Evolutionary conservation across 2,329 filamentous ascomycete species (phyloP), one percentile per base, ranked within the genome.

Genomic region (Aspergillus piperis): DNA sequence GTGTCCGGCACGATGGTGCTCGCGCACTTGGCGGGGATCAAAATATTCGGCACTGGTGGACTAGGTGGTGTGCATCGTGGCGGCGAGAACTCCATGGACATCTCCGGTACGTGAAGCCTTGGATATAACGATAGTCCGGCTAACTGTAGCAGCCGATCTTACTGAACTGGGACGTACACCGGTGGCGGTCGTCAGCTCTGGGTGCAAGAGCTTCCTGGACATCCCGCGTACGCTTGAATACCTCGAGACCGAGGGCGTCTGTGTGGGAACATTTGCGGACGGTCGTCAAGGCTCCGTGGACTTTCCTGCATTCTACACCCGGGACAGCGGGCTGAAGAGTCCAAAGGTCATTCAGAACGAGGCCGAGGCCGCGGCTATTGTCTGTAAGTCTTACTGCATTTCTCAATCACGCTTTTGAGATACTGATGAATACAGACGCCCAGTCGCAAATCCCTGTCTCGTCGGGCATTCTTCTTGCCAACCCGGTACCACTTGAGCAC

Each of bases 181-280:
- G 10, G 89, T 99, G 55, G 89, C 93, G 25, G 93, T 99, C 2
- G 82, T 99, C 55, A 90, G 89, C 75, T 92, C 90, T 65, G 95
- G 95, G 13, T 96, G 92, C 79, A 99, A 99, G 79, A 95, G 94
- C 63, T 98, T 99, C 75, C 82, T 99, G 39, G 95, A 99, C 72
- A 92, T 97, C 61, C 88, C 90, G 2, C 84, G 91, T 55, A 99
- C 95, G 0, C 82, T 99, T 5, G 95, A 99, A 79, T 88, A 87
- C 68, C 80, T 90, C 3, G 87, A 90, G 70, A 90, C 87, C 0
- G 84, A 89, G 63, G 82, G 82, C 83, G 92, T 92, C 21, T 84
- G 89, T 39, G 92, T 97, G 1, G 90, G 88, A 3, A 98, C 95
- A 2, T 99, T 98, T 79, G 88, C 92, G 23, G 91, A 96, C 75